Base-by-base conservation (phyloP, 208 protist genomes). In the Balamuthia mandrillaris region DNA sequence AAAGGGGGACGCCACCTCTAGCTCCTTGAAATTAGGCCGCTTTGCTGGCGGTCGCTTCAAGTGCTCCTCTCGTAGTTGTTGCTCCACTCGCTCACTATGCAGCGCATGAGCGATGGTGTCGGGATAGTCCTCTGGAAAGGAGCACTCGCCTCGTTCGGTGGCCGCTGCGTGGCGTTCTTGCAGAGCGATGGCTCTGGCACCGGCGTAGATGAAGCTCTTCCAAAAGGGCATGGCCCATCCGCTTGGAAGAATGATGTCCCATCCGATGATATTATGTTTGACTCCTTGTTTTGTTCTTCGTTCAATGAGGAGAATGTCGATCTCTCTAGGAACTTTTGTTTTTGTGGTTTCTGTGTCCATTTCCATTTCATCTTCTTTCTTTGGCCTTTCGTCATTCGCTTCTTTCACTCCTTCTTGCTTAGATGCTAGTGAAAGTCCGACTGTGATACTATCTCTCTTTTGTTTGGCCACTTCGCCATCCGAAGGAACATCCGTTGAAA, bases 201-300 rank as follows among this genome's bases (percentile, higher is more conserved):
- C 89, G 31, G 54, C 54, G 79, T 89, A 91, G 3, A 90, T 74
- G 18, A 90, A 51, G 7, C 66, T 54, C 44, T 89, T 65, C 89
- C 89, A 91, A 68, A 91, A 89, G 60, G 84, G 27, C 33, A 84
- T 51, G 29, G 39, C 87, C 86, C 84, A 89, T 14, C 81, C 44
- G n/a, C 42, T 31, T 4, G 89, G 89, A 7, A 91, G 21, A 27
- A 91, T 85, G 4, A 91, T 49, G 60, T 91, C 89, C 87, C 87
- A 91, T 35, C 89, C 89, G n/a, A n/a, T n/a, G n/a, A n/a, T n/a
- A n/a, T n/a, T n/a, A n/a, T n/a, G n/a, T n/a, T n/a, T n/a, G n/a
- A n/a, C n/a, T n/a, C n/a, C n/a, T n/a, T n/a, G n/a, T n/a, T n/a
- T n/a, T n/a, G n/a, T n/a, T n/a, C n/a, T n/a, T n/a, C n/a, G n/a